phyloP scores from a whole-genome alignment of 345 rosid species.

The Boechera stricta region DNA sequence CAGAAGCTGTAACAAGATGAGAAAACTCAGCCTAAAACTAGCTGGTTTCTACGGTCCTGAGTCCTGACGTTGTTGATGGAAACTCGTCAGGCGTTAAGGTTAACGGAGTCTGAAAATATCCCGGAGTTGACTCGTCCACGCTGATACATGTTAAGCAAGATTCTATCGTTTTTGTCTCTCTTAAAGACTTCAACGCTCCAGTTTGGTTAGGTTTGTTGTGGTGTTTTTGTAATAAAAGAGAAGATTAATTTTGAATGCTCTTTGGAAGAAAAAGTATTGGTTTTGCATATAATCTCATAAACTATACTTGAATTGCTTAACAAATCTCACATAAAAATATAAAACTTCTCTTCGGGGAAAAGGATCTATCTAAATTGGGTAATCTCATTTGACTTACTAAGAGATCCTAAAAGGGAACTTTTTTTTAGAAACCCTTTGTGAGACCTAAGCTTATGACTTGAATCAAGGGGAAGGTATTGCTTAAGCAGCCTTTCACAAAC shows the following conservation, averaged over 20 bases:
- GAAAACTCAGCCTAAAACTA: too few relatives aligned
- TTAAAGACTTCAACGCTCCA: too few relatives aligned
- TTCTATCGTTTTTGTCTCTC: too few relatives aligned
- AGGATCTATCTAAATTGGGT: slow-evolving; percentile 20
- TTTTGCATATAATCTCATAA: background rate
- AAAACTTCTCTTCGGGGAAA: slow-evolving; percentile 10
- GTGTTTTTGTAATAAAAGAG: background rate
- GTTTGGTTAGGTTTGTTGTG: background rate
- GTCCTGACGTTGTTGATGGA: too few relatives aligned
- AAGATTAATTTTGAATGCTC: background rate
- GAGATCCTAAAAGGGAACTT: background rate
- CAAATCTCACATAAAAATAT: background rate
- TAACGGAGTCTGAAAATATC: too few relatives aligned
- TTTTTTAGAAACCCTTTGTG: slow-evolving; percentile 17
- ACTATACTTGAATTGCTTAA: background rate
- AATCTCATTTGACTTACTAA: slow-evolving; percentile 5
- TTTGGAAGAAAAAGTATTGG: background rate
- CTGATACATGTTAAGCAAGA: too few relatives aligned
- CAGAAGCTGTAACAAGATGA: too few relatives aligned
- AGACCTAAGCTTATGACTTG: slow-evolving; percentile 24
- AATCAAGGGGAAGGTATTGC: slow-evolving; percentile 40
- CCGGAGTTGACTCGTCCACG: too few relatives aligned
- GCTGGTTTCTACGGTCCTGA: too few relatives aligned
- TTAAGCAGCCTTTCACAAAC: slow-evolving; percentile 35
- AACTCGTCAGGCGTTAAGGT: too few relatives aligned